phyloP scores from a whole-genome alignment of 2,329 filamentous ascomycete species.

The Paecilomyces fulvus region DNA sequence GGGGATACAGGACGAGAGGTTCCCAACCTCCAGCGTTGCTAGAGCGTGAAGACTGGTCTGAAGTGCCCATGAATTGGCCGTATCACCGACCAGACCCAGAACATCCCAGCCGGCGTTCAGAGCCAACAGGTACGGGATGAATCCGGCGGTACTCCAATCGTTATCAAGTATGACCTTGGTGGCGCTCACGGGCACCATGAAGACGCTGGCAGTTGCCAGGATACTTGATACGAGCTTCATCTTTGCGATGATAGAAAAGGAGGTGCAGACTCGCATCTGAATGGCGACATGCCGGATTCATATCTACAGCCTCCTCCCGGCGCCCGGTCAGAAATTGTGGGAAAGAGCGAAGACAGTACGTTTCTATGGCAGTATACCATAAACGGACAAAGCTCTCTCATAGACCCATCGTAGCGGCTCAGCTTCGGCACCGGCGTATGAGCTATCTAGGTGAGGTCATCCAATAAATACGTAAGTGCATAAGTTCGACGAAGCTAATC shows the following conservation, averaged over 20 bases:
- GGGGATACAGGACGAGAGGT: constrained; percentile 38
- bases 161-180: constrained; percentile 38
- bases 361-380: neutral
- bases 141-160: constrained; percentile 37
- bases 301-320: neutral
- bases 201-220: neutral
- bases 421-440: no score
- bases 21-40: constrained; percentile 39
- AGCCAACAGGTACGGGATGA: constrained; percentile 38
- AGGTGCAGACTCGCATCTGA: neutral
- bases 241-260: neutral
- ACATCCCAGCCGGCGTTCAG: constrained; percentile 39
- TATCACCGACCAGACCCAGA: constrained; percentile 34
- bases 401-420: no score
- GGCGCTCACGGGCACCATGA: neutral
- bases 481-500: no score
- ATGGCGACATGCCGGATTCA: neutral
- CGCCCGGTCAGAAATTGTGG: neutral
- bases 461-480: no score
- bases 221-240: neutral
- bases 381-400: no score
- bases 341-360: neutral
- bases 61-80: constrained; percentile 39
- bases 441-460: no score
- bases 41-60: constrained; percentile 40